A percentile compares a stretch with the other conserved stretches of the same genome.
Conservation (phyloP, 345 rosid genomes). For the Carallia brachiata region DNA sequence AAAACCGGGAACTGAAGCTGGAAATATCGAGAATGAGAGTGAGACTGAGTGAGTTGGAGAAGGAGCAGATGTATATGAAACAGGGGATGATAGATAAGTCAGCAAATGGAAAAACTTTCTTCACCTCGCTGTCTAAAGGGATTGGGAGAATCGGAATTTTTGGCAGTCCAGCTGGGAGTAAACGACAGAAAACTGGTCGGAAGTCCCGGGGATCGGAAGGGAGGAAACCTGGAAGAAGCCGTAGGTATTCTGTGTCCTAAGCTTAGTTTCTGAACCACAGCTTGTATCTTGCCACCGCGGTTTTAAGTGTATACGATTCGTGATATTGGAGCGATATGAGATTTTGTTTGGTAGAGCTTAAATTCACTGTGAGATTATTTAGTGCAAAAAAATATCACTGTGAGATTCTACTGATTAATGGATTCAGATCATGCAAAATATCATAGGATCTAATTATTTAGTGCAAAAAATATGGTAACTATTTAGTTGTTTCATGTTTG, state of each 20-base stretch:
- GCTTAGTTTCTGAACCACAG: not conserved
- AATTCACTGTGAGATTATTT: not conserved
- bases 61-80: conserved; percentile 62
- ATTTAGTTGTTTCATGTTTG: too few species aligned
- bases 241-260: conserved; percentile 54
- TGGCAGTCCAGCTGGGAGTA: conserved; percentile 43
- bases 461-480: too few species aligned
- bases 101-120: conserved; percentile 60
- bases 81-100: conserved; percentile 71
- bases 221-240: conserved; percentile 50
- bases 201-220: conserved; percentile 51
- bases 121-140: conserved; percentile 75
- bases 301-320: not conserved
- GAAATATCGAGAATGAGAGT: conserved; percentile 76
- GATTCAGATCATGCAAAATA: too few species aligned
- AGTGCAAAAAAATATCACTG: too few species aligned
- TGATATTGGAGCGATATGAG: conserved; percentile 1
- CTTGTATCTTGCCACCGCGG: not conserved
- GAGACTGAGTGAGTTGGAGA: conserved; percentile 67
- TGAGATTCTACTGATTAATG: too few species aligned
- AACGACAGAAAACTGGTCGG: conserved; percentile 48
- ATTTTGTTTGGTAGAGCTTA: not conserved
- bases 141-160: conserved; percentile 67
- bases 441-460: too few species aligned
- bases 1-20: conserved; percentile 66